Evolutionary conservation across 164 flowering plant genomes (phyloP), one percentile per base, ranked within the genome.

Genomic region (Umbilicus rupestris): DNA sequence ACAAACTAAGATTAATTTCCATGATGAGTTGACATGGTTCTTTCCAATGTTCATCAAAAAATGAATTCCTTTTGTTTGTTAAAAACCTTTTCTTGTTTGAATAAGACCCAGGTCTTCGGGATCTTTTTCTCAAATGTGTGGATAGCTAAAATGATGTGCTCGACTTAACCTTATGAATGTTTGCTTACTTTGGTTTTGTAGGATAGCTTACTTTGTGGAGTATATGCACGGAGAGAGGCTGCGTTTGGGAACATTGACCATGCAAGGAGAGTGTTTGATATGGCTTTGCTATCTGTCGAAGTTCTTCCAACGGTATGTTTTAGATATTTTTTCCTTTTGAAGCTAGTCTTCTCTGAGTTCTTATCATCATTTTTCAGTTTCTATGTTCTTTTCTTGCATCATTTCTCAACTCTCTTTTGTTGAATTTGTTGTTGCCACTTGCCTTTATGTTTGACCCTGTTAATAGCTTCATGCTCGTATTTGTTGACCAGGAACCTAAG

Each of bases 201-300:
- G 98, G 96, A 94, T 84, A 60, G 91, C 35, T 70, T 91, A 67
- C 83, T 94, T 8, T 94, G 97, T 79, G 99, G 99, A 68, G 84
- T 91, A 55, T 94, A 94, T 84, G 99, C 97, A 59, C 81, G 67
- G 64, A 78, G 93, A 71, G 99, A 94, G 74, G 96, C 96, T 72
- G 76, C 71, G 26, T 84, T 68, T 76, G 92, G 97, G 55, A 89
- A 91, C 74, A 78, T 88, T 67, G 93, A 85, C 52, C 82, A 79
- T 77, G 92, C 97, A 68, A 88, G 99, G 73, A 89, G 83, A 78
- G 81, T 88, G 44, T 91, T 91, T 79, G 99, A 91, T 77, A 89
- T 94, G 99, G 96, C 99, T 68, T 79, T 94, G 69, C 72, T 82
- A 65, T 88, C 96, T 22, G 69, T 77, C 49, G 85, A 82, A 62